phyloP scores from a whole-genome alignment of 176 grass and related monocot species.

The Oryza punctata region DNA sequence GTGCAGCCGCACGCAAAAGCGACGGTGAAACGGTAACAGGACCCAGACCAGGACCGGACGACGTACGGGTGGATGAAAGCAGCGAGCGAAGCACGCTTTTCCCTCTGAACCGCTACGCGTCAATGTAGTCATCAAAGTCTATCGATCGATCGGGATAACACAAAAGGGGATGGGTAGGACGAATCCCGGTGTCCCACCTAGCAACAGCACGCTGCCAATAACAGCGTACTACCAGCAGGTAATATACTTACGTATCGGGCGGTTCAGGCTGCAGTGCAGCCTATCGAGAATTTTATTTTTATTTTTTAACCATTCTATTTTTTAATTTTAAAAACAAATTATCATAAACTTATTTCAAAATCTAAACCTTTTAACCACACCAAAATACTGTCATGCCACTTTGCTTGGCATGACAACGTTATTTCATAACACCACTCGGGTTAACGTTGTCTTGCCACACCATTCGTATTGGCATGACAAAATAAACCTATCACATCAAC shows the following conservation, averaged over 20 bases:
- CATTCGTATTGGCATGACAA: no score
- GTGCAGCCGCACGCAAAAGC: conserved; percentile 10
- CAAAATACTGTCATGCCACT: no score
- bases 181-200: neutral
- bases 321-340: no score
- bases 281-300: no score
- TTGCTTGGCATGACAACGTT: no score
- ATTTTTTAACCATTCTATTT: no score
- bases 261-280: neutral
- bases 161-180: neutral
- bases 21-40: neutral
- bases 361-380: no score
- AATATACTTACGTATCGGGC: neutral
- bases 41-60: neutral
- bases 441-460: no score
- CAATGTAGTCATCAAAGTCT: neutral
- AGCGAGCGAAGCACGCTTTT: neutral
- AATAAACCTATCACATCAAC: no score
- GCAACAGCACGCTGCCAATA: neutral
- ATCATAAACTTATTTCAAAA: no score
- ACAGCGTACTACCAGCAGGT: neutral
- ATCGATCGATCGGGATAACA: neutral
- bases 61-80: neutral
- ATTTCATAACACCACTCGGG: no score
- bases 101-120: neutral